Evolutionary conservation across 371 early-diverging fungal genomes (phyloP), one percentile per base, ranked within the genome.

Genomic region (Fennellomyces sp.): DNA sequence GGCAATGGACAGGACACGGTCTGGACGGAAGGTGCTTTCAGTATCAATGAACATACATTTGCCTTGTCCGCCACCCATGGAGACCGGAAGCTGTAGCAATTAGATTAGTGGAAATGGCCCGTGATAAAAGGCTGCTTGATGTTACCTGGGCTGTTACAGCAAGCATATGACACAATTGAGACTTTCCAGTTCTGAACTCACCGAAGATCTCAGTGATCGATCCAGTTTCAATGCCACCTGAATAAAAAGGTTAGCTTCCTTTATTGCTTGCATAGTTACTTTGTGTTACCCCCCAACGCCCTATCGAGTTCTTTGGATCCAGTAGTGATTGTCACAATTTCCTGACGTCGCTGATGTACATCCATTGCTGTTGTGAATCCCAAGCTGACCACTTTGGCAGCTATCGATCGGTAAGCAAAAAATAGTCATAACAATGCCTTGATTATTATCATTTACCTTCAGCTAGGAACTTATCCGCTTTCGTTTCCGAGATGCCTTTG

Each of bases 141-240:
- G 25, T 36, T 74, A 91, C 90, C 88, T 99, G 99, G 64, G 96
- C 96, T 17, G 97, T 96, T 19, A 99, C 99, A 2, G 99, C 96
- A 17, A 99, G 75, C 58, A 95, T 99, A 69, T 99, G 99, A 75
- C 99, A 99, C 17, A 99, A 60, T 76, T 99, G 99, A 60, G 96
- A 95, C 80, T 99, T 99, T 66, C 99, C 99, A 2, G 99, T 99
- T 65, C 99, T 85, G 74, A 99, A 99, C 77, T 99, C 99, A 25
- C 99, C 99, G 90, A 99, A 99, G 2, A 99, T 82, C 72, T 99
- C 99, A 17, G 99, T 99, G 57, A 99, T 99, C 5, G 93, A 88
- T 2, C 99, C 99, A 3, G 99, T 97, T 72, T 99, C 99, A 54
- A 99, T 81, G 19, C 99, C 99, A 51, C 96, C 93, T 85, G 21